phyloP scores from a whole-genome alignment of 352 stramenopile species.

The Thalassiosira oceanica region DNA sequence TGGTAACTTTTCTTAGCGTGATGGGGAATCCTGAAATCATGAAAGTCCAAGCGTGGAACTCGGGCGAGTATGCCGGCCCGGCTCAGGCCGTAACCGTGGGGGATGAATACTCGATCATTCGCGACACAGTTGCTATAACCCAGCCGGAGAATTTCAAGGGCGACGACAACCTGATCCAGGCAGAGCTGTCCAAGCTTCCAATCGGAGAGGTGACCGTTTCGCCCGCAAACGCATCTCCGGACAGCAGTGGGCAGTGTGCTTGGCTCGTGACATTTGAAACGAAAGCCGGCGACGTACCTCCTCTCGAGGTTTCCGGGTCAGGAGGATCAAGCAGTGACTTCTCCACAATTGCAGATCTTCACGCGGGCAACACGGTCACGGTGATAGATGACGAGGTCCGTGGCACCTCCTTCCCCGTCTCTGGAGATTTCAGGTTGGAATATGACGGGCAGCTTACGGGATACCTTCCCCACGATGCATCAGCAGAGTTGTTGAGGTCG shows the following conservation, averaged over 20 bases:
- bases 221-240: conserved; percentile 45
- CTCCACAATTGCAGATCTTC: conserved; percentile 50
- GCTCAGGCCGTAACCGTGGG: conserved; percentile 45
- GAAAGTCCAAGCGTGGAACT: conserved; percentile 47
- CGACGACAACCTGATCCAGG: conserved; percentile 89
- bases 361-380: conserved; percentile 37
- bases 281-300: conserved; percentile 84
- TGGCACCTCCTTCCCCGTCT: conserved; percentile 61
- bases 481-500: conserved; percentile 82
- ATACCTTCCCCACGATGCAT: conserved; percentile 87
- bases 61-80: conserved; percentile 28
- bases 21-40: conserved; percentile 84
- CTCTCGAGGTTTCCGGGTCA: conserved; percentile 42
- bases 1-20: conserved; percentile 87
- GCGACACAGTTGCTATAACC: conserved; percentile 43
- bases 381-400: conserved; percentile 42
- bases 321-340: conserved; percentile 45
- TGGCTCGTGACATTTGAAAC: conserved; percentile 92
- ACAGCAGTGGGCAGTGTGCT: conserved; percentile 81
- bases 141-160: conserved; percentile 80
- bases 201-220: conserved; percentile 89
- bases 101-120: conserved; percentile 43
- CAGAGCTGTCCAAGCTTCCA: conserved; percentile 88
- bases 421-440: conserved; percentile 85
- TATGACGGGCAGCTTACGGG: conserved; percentile 85